Evolutionary conservation across 257 asterid species (phyloP).

Genomic region (Fraxinus excelsior): DNA sequence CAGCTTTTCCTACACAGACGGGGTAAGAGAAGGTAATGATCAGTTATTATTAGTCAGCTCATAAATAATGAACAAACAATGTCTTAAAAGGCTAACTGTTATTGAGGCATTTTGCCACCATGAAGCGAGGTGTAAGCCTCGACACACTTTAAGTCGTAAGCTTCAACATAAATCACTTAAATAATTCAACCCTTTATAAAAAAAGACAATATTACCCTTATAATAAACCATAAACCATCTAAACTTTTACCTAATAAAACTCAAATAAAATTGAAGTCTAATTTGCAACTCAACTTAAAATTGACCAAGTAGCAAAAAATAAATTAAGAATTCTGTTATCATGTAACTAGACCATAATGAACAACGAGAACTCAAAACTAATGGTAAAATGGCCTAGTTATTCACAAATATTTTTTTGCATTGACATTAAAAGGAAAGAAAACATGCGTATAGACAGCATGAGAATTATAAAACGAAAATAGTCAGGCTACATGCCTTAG

Average conservation of each 20-base stretch:
- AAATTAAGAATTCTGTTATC: neutral
- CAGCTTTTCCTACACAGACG: slow-evolving; percentile 53
- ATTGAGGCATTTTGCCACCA: neutral
- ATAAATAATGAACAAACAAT: too few species aligned
- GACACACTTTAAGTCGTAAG: neutral
- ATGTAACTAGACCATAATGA: too few species aligned
- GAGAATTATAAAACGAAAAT: too few species aligned
- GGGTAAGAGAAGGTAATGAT: neutral
- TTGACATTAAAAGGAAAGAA: too few species aligned
- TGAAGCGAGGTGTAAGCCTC: neutral
- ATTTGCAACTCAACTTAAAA: too few species aligned
- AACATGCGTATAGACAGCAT: neutral
- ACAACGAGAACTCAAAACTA: too few species aligned
- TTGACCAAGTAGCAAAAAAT: neutral
- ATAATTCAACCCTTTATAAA: neutral
- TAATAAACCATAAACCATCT: too few species aligned
- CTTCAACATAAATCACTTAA: neutral
- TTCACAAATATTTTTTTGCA: too few species aligned
- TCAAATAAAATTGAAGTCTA: too few species aligned
- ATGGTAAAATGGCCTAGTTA: neutral
- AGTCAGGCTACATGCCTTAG: neutral
- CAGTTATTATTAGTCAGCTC: neutral
- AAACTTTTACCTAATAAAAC: too few species aligned
- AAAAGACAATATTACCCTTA: too few species aligned
- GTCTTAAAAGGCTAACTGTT: neutral